phyloP scores from a whole-genome alignment of 2,329 filamentous ascomycete genomes.

The Fusarium camptoceras region DNA sequence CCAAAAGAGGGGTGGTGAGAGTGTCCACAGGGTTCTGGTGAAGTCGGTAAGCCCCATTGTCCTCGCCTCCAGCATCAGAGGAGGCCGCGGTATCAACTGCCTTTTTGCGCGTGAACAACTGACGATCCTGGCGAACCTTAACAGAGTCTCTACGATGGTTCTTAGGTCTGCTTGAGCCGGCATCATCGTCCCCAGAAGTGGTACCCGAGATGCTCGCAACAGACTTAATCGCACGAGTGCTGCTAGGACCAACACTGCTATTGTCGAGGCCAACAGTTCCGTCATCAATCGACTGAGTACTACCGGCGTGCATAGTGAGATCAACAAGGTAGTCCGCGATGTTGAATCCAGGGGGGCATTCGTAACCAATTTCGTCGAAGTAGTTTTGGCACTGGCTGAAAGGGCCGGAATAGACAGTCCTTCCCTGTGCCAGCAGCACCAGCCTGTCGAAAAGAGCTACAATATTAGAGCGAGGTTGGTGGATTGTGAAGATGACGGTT shows the following conservation, averaged over 20 bases:
- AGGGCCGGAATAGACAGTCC: slow-evolving; percentile 92
- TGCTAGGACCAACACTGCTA: slow-evolving; percentile 82
- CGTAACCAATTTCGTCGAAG: slow-evolving; percentile 91
- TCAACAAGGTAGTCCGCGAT: slow-evolving; percentile 98
- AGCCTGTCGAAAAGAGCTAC: slow-evolving; percentile 95
- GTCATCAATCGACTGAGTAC: slow-evolving; percentile 67
- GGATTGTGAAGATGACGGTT: slow-evolving; percentile 97
- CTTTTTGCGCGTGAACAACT: slow-evolving; percentile 86
- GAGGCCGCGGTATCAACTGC: slow-evolving; percentile 71
- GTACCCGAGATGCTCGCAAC: slow-evolving; percentile 84
- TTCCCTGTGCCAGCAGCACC: slow-evolving; percentile 89
- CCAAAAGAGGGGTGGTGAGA: slow-evolving; percentile 70
- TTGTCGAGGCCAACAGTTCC: slow-evolving; percentile 66
- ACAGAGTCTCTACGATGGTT: slow-evolving; percentile 82
- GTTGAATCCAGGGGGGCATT: slow-evolving; percentile 96
- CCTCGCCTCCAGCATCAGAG: slow-evolving; percentile 66
- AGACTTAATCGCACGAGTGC: slow-evolving; percentile 88
- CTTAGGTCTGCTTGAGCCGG: slow-evolving; percentile 70
- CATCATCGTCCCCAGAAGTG: slow-evolving; percentile 77
- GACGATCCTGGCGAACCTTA: slow-evolving; percentile 85
- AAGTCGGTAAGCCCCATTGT: slow-evolving; percentile 63
- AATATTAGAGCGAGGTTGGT: slow-evolving; percentile 97
- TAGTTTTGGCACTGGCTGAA: slow-evolving; percentile 90
- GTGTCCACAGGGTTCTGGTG: slow-evolving; percentile 57
- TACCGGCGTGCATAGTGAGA: slow-evolving; percentile 93